Base-by-base conservation (phyloP, 2,329 filamentous ascomycete species). In the Furcasterigmium furcatum region DNA sequence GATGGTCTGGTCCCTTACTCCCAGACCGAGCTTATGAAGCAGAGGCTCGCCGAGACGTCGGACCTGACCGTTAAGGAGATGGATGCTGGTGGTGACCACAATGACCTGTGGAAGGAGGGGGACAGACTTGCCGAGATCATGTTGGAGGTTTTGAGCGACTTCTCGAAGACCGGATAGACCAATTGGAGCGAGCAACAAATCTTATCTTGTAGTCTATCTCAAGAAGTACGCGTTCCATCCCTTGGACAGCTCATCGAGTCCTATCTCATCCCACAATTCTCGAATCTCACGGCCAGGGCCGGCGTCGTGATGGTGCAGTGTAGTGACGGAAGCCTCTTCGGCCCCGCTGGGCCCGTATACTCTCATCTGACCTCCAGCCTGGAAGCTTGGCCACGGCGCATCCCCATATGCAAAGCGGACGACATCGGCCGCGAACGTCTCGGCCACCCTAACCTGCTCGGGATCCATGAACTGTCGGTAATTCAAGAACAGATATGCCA, bases 401-500 rank as follows among this genome's bases (percentile, higher is more conserved):
- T 61, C 48, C 5, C 68, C 67, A 49, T 63, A 58, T 19, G 62
- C 63, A 39, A 72, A 73, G 8, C 53, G 58, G 46, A 72, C 45
- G 5, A 71, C 55, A 29, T 67, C 60, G 16, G 56, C 55, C 1
- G 64, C 70, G 47, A 71, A 68, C 3, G 45, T 43, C 12, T 52
- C 52, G 3, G 57, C 64, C 3, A 65, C 55, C 13, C 48, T 46
- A 36, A 53, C 50, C 44, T 72, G 66, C 7, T 55, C 52, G 2
- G 56, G 51, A 0, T 52, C 52, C 32, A 74, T 41, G 35, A 58
- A 60, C 16, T 73, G 63, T 9, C 64, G 65, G 53, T 65, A 72
- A 35, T 74, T 76, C 53, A 73, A 70, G 46, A 73, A 70, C 12
- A 76, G 51, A 38, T 65, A 72, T 1, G 64, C 63, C 12, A 71